Base-by-base conservation (phyloP, 108 stramenopile genomes). In the Nannochloropsis gaditana region DNA sequence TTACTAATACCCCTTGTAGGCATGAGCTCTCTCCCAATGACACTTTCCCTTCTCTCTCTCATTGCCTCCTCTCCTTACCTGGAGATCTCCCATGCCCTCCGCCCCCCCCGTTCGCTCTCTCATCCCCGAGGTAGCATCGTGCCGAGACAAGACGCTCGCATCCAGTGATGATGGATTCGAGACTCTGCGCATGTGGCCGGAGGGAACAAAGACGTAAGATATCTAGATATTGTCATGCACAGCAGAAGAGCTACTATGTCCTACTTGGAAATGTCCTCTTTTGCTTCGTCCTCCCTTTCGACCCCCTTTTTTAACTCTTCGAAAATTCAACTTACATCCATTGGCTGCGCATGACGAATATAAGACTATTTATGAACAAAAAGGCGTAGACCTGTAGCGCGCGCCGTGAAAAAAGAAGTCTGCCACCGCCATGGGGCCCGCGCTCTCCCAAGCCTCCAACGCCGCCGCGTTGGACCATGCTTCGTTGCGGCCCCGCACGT, bases 321-420 rank as follows among this genome's bases (percentile, higher is more conserved):
- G 47, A 15, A 73, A 3, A 4, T 6, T 73, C 59, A 15, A 73
- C 59, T 73, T 73, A 73, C 59, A 73, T 73, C 59, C 59, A 73
- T 73, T 73, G 59, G 59, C 59, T 73, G 19, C 59, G 59, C 59
- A 73, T 73, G 59, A 73, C 59, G n/a, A 73, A 73, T n/a, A 73
- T 73, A 3, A 73, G 59, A n/a, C 19, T 73, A 73, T 73, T 73
- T 73, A 73, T 3, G n/a, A 73, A 73, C 19, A 73, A n/a, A 73
- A 73, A 73, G 59, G 59, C 59, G 6, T 73, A 73, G 8, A 73
- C n/a, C 6, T 73, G 59, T 15, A 73, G 15, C 19, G 59, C 59
- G 59, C 59, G 59, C 59, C 59, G 59, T 73, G 59, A 73, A 15
- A 73, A 8, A n/a, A 73, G 59, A 15, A 73, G n/a, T 15, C 59